Base-by-base conservation (phyloP, 352 stramenopile species). In the Globisporangium paroecandrum region DNA sequence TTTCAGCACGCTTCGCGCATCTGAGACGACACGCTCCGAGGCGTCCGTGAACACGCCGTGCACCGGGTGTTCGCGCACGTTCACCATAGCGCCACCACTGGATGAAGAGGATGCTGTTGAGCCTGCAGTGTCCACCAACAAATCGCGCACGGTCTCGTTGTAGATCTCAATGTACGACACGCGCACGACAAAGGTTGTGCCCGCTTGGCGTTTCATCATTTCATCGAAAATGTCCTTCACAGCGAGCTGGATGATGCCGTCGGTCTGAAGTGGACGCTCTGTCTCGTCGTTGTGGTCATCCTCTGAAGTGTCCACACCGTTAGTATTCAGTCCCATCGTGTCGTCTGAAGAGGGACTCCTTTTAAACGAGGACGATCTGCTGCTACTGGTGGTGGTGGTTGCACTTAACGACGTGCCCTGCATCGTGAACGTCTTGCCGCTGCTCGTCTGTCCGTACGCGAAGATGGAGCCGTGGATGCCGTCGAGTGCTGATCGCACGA, bases 141-240 rank as follows among this genome's bases (percentile, higher is more conserved):
- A 34, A 24, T 62, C 56, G 18, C 56, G 32, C n/a, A 49, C 56
- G 38, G 95, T 89, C 75, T 99, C 97, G 69, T 99, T 99, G 81
- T 99, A 99, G 67, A 99, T 98, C 74, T 62, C 56, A 47, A 62
- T 62, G 32, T 62, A 62, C 32, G 56, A 62, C 56, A 62, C 56
- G 9, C 36, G 36, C 12, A 62, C 56, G 20, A 29, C 32, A 22
- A 62, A 62, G 10, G 4, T 32, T 9, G 32, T 22, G 9, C 15
- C n/a, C 0, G 9, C 9, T 20, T 62, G 32, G 12, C 32, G 56
- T 22, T 24, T 46, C 9, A n/a, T n/a, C 56, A 62, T 62, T 38
- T 62, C 56, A 12, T 62, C 32, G n/a, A 62, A 62, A 24, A 62
- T 38, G 32, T 62, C 56, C 56, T 62, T 62, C 29, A 49, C 56